Evolutionary conservation across 2,329 filamentous ascomycete genomes (phyloP).

Genomic region (Apiospora aurea): DNA sequence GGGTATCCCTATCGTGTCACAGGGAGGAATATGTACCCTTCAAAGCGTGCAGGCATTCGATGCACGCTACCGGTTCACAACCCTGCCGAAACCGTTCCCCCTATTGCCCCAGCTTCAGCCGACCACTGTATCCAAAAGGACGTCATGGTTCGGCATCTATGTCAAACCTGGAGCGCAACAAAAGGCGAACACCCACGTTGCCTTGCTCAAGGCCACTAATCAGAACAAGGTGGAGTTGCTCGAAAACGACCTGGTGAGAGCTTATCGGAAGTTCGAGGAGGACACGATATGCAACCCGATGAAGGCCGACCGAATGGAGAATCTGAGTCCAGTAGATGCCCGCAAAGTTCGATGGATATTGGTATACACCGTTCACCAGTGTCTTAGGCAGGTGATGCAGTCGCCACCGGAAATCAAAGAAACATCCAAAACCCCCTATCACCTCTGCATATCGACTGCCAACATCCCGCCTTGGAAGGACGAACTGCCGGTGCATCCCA

Average conservation of each 20-base stretch:
- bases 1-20: conserved; percentile 59
- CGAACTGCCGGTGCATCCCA: conserved; percentile 36
- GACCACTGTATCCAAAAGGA: conserved; percentile 37
- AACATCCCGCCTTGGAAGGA: conserved; percentile 56
- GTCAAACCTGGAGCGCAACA: conserved; percentile 56
- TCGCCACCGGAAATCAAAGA: conserved; percentile 68
- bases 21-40: conserved; percentile 73
- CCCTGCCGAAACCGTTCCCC: conserved; percentile 72
- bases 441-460: conserved; percentile 52
- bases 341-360: conserved; percentile 82
- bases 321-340: conserved; percentile 68
- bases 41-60: conserved; percentile 76
- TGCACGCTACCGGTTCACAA: conserved; percentile 60
- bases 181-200: conserved; percentile 58
- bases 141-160: conserved; percentile 50
- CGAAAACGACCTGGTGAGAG: conserved; percentile 66
- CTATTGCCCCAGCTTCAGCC: conserved; percentile 59
- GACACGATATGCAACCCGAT: conserved; percentile 56
- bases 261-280: conserved; percentile 75
- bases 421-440: conserved; percentile 63
- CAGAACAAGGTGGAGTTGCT: conserved; percentile 45
- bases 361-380: conserved; percentile 76
- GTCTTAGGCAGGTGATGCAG: conserved; percentile 69
- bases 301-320: conserved; percentile 63
- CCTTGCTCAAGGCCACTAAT: conserved; percentile 61